phyloP scores from a whole-genome alignment of 495 filamentous ascomycete species.

The Xylaria venustula region DNA sequence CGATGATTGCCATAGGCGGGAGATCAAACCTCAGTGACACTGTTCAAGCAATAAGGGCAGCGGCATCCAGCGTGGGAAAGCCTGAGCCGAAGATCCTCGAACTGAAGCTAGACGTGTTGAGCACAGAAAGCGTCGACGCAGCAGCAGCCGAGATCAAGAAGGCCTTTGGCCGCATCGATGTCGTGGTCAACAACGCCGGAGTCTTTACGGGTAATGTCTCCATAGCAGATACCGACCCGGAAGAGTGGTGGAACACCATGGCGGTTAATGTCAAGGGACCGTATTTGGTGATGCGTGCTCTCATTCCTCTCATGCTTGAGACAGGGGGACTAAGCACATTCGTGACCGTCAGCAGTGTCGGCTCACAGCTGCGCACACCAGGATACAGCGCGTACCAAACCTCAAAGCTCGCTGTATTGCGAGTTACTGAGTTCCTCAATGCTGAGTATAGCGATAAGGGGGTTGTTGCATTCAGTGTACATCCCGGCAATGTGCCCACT shows the following conservation, averaged over 20 bases:
- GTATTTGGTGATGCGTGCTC: conserved; percentile 42
- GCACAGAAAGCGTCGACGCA: conserved; percentile 32
- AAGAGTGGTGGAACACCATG: conserved; percentile 45
- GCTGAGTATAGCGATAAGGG: conserved; percentile 48
- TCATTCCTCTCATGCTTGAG: conserved; percentile 38
- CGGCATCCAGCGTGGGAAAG: conserved; percentile 29
- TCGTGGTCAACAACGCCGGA: conserved; percentile 58
- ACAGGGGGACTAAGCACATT: conserved; percentile 40
- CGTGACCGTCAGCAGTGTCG: conserved; percentile 45
- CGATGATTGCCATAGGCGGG: conserved; percentile 46
- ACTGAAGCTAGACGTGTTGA: conserved; percentile 45
- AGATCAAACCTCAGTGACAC: conserved; percentile 37
- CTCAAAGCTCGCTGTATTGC: conserved; percentile 49
- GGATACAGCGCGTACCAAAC: conserved; percentile 42
- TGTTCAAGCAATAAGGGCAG: conserved; percentile 33
- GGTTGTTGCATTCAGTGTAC: conserved; percentile 44
- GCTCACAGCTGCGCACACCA: conserved; percentile 31
- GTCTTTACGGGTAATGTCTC: conserved; percentile 20
- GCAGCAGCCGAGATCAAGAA: conserved; percentile 31
- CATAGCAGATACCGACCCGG: conserved; percentile 43
- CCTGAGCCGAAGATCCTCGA: conserved; percentile 37
- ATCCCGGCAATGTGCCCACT: conserved; percentile 51
- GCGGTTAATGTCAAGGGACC: conserved; percentile 49
- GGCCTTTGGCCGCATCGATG: conserved; percentile 43
- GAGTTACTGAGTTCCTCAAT: conserved; percentile 46